Conservation (phyloP, 2,329 filamentous ascomycete species). For the Colletotrichum abscissum region DNA sequence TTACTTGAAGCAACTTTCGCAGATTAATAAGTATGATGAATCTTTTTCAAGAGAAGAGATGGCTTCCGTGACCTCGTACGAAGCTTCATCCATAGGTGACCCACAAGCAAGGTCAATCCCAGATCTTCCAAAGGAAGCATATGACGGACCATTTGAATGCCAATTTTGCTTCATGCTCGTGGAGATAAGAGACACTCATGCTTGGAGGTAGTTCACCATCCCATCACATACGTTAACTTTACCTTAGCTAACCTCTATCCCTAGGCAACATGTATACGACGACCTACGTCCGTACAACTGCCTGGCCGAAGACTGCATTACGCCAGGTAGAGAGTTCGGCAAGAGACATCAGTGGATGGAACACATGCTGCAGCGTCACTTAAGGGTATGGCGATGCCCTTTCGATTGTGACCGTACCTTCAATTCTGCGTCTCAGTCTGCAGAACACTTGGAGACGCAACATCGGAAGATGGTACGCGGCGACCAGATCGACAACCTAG, state of each 20-base stretch:
- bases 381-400: neutral
- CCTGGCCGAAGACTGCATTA: slow-evolving; percentile 41
- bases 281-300: slow-evolving; percentile 54
- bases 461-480: fast-evolving
- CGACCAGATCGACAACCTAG: fast-evolving
- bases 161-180: neutral
- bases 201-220: slow-evolving; percentile 43
- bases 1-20: too few relatives aligned
- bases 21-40: too few relatives aligned
- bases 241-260: too few relatives aligned
- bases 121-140: neutral
- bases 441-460: fast-evolving
- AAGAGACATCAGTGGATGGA: slow-evolving; percentile 39
- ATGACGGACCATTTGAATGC: neutral
- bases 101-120: too few relatives aligned
- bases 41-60: too few relatives aligned
- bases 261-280: slow-evolving; percentile 47
- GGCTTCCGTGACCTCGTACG: neutral
- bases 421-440: fast-evolving
- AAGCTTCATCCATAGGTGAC: too few relatives aligned
- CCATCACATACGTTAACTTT: fast-evolving
- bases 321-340: slow-evolving; percentile 37
- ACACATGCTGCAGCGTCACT: slow-evolving; percentile 40
- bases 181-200: neutral
- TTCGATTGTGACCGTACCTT: neutral